A percentile compares a stretch with the other conserved stretches of the same genome.
phyloP scores from a whole-genome alignment of 108 stramenopile species.

The Skeletonema tropicum region DNA sequence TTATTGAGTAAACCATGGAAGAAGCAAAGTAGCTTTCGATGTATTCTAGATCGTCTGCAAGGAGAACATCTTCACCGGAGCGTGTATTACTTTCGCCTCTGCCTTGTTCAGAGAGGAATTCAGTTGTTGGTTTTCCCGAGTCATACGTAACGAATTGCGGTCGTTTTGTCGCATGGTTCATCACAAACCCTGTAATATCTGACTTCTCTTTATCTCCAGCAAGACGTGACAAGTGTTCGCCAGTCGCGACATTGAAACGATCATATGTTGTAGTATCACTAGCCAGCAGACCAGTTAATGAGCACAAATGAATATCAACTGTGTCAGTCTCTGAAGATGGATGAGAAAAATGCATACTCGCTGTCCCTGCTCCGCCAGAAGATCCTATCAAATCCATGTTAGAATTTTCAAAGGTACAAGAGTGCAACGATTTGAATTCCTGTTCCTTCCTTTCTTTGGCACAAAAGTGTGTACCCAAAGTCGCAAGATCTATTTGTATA shows the following conservation, averaged over 20 bases:
- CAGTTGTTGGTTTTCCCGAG: constrained; percentile 8
- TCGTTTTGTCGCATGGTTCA: constrained; percentile 6
- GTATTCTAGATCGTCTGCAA: constrained; percentile 16
- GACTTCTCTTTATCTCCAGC: constrained; percentile 14
- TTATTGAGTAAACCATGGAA: constrained; percentile 20
- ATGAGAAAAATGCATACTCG: constrained; percentile 17
- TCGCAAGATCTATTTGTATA: constrained; percentile 21
- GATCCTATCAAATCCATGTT: constrained; percentile 31
- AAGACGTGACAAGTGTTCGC: constrained; percentile 12
- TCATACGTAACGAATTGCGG: constrained; percentile 30
- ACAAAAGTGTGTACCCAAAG: constrained; percentile 10
- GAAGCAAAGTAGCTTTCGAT: constrained; percentile 12
- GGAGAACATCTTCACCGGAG: background rate
- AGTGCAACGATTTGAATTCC: constrained; percentile 13
- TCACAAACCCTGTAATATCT: constrained; percentile 29
- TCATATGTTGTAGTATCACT: constrained; percentile 36
- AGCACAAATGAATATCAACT: constrained; percentile 30
- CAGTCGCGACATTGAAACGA: constrained; percentile 16
- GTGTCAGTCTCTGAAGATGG: background rate
- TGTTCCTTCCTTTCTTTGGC: background rate
- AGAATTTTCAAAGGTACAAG: constrained; percentile 19
- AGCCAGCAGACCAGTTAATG: background rate
- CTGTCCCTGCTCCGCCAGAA: constrained; percentile 20
- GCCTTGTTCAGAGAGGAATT: constrained; percentile 3
- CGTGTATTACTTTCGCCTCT: background rate